Conservation (phyloP, 352 stramenopile species). For the Phytophthora foliorum region DNA sequence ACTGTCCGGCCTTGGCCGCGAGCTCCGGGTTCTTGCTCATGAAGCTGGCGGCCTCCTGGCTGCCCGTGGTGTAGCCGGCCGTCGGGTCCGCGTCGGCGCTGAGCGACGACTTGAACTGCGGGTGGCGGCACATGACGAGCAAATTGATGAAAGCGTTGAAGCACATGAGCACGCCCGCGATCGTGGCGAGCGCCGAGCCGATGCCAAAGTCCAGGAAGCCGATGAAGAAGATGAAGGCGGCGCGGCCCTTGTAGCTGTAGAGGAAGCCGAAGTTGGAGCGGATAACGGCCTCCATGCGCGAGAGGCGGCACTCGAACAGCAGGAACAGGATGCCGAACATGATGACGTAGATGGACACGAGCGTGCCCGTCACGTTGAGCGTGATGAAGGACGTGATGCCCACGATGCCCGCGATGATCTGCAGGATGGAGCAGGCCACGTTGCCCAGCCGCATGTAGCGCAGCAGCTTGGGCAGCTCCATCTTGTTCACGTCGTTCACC, state of each 20-base stretch:
- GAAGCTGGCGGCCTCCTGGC: conserved; percentile 83
- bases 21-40: conserved; percentile 87
- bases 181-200: conserved; percentile 76
- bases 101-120: conserved; percentile 86
- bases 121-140: conserved; percentile 89
- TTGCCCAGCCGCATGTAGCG: conserved; percentile 90
- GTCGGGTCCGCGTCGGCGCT: conserved; percentile 81
- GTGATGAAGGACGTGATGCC: conserved; percentile 91
- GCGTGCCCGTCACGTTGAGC: conserved; percentile 90
- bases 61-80: conserved; percentile 80
- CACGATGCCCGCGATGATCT: conserved; percentile 85
- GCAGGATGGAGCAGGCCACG: conserved; percentile 83
- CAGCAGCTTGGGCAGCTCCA: conserved; percentile 90
- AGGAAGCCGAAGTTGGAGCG: conserved; percentile 90
- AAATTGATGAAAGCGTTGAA: conserved; percentile 90
- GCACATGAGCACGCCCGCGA: conserved; percentile 87
- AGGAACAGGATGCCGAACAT: conserved; percentile 90
- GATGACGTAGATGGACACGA: conserved; percentile 92
- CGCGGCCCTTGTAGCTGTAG: conserved; percentile 89
- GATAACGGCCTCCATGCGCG: conserved; percentile 86
- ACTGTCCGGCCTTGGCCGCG: conserved; percentile 80
- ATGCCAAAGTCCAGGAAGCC: conserved; percentile 91
- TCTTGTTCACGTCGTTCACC: conserved; percentile 92
- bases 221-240: conserved; percentile 92
- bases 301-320: conserved; percentile 91